Conservation (phyloP, 106 monocot species). For the Acorus gramineus region DNA sequence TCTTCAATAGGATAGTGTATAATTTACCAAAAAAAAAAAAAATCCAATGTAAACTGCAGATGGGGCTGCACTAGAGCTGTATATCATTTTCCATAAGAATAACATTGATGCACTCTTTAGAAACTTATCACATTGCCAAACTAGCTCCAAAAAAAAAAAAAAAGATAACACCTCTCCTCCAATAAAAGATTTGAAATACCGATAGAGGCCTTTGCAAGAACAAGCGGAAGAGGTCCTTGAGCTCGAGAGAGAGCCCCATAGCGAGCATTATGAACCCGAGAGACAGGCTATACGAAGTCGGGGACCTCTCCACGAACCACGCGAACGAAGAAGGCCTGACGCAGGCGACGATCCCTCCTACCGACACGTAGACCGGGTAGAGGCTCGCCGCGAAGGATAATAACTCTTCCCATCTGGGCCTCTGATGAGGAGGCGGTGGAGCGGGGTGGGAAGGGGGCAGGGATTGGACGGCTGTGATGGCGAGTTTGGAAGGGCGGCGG, state of each 20-base stretch:
- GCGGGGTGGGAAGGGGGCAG: no score
- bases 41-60: no score
- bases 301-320: conserved; percentile 62
- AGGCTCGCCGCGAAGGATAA: conserved; percentile 53
- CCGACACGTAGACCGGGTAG: conserved; percentile 62
- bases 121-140: no score
- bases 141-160: no score
- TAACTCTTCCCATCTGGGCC: conserved; percentile 27
- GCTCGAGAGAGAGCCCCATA: conserved; percentile 63
- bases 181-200: conserved; percentile 6
- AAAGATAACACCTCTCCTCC: no score
- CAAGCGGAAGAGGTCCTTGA: conserved; percentile 38
- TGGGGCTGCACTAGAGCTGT: no score
- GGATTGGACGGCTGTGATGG: no score
- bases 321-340: conserved; percentile 55
- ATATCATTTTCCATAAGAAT: no score
- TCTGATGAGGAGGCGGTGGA: not conserved
- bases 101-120: no score
- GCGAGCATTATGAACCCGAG: conserved; percentile 71
- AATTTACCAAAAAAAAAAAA: no score
- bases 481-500: no score
- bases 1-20: no score
- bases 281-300: conserved; percentile 47
- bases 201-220: conserved; percentile 36
- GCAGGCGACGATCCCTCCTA: conserved; percentile 53